These are phyloP conservation scores for Sarcodon sp. DNA, from an alignment of 768 basidiomycete species.

Conservation along the genomic window DNA sequence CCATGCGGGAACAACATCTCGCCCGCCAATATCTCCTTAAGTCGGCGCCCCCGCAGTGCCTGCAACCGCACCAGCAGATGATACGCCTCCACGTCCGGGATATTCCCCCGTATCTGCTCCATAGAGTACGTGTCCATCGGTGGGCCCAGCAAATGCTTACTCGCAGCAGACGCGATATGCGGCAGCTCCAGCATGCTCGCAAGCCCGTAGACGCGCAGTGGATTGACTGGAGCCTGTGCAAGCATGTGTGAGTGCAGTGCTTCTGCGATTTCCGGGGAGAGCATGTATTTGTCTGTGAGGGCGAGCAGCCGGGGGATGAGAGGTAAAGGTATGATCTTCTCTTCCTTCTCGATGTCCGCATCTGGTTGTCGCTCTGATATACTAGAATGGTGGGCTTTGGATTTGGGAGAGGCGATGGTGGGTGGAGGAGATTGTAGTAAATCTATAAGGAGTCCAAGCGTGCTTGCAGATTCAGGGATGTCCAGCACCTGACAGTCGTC, in stretches of 20 bases:
- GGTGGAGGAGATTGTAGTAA: slow-evolving; percentile 42
- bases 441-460: slow-evolving; percentile 36
- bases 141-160: slow-evolving; percentile 37
- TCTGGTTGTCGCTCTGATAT: slow-evolving; percentile 10
- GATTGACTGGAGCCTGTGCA: slow-evolving; percentile 33
- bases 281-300: slow-evolving; percentile 55
- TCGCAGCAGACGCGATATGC: slow-evolving; percentile 41
- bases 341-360: slow-evolving; percentile 17
- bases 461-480: slow-evolving; percentile 37
- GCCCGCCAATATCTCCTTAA: slow-evolving; percentile 36
- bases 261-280: slow-evolving; percentile 30
- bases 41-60: slow-evolving; percentile 34
- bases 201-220: slow-evolving; percentile 51
- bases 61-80: slow-evolving; percentile 53
- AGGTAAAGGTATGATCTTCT: slow-evolving; percentile 43
- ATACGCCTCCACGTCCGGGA: slow-evolving; percentile 49
- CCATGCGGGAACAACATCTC: slow-evolving; percentile 66
- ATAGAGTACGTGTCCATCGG: slow-evolving; percentile 43
- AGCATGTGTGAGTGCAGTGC: slow-evolving; percentile 38
- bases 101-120: slow-evolving; percentile 30
- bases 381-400: slow-evolving; percentile 2
- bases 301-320: slow-evolving; percentile 42
- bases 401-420: neutral
- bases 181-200: slow-evolving; percentile 30
- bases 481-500: slow-evolving; percentile 27